Evolutionary conservation across 2,329 filamentous ascomycete genomes (phyloP).

Genomic region (Claviceps maximensis): DNA sequence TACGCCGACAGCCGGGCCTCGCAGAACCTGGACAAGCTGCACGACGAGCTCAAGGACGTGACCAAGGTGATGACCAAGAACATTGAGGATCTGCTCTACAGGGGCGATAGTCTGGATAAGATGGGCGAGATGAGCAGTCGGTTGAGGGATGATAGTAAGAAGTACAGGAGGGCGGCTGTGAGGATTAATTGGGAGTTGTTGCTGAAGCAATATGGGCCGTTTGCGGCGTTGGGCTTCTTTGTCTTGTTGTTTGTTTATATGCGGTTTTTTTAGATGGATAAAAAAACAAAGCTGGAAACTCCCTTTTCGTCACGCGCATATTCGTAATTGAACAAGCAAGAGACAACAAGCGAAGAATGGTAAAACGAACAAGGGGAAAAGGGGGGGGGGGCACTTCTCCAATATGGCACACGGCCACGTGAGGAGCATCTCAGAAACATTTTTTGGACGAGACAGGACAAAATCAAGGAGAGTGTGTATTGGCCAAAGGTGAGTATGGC

Average conservation of each 20-base stretch:
- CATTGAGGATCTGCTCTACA: constrained; percentile 91
- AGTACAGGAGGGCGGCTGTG: constrained; percentile 85
- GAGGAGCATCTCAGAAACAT: no score
- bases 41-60: constrained; percentile 93
- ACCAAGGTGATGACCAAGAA: constrained; percentile 99
- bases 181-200: constrained; percentile 97
- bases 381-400: no score
- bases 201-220: constrained; percentile 90
- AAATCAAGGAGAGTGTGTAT: no score
- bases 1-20: constrained; percentile 87
- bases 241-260: constrained; percentile 82
- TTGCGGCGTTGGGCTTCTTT: constrained; percentile 68
- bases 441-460: no score
- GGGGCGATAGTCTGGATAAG: constrained; percentile 84
- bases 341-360: neutral
- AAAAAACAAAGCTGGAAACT: neutral
- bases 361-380: constrained; percentile 5
- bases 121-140: constrained; percentile 92
- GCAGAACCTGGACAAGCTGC: constrained; percentile 87
- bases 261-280: constrained; percentile 65
- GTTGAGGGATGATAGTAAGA: constrained; percentile 82
- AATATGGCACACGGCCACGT: no score
- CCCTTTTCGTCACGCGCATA: no score
- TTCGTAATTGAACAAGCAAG: no score
- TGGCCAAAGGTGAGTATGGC: no score